Base-by-base conservation (phyloP, 208 protist genomes). In the Leishmania turanica region DNA sequence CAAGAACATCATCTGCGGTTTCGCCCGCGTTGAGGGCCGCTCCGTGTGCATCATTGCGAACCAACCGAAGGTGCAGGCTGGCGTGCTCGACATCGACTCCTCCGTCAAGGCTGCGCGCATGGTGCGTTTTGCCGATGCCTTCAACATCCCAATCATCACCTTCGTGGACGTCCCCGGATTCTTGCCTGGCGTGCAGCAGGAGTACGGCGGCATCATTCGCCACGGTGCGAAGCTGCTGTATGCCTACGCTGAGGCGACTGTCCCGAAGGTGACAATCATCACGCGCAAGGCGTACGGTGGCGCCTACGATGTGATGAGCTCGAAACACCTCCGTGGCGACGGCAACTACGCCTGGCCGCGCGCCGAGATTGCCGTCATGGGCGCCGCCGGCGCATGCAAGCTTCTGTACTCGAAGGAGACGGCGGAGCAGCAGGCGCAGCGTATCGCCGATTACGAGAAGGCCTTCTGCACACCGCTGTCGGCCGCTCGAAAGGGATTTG, bases 211-310 rank as follows among this genome's bases (percentile, higher is more conserved):
- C 80, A 99, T 99, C 89, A 99, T 99, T 80, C 92, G 97, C 77
- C 96, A 99, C 86, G 98, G 98, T 75, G 97, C 98, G 66, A 99
- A 99, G 90, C 90, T 99, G 40, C 90, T 99, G n/a, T 99, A 99
- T 84, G 98, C 98, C 19, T 99, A 99, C 86, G 96, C 97, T 15
- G 98, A 99, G 88, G 98, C 98, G 13, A 99, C 98, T 45, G 98
- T 99, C 62, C 98, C 98, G 70, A 99, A 99, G 86, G 87, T 99
- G 66, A 98, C 98, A 19, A 90, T 99, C 69, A 99, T 99, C 84
- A 99, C 98, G 6, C 93, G 98, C 84, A 99, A 99, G 89, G 98
- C 98, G 45, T 99, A 99, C 82, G 98, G 98, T 89, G 98, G 98
- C 76, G 98, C 98, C 45, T 99, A 99, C 85, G 95, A 98, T 86